Evolutionary conservation across 139 green algal genomes (phyloP).

Genomic region (Chlorella sp.): DNA sequence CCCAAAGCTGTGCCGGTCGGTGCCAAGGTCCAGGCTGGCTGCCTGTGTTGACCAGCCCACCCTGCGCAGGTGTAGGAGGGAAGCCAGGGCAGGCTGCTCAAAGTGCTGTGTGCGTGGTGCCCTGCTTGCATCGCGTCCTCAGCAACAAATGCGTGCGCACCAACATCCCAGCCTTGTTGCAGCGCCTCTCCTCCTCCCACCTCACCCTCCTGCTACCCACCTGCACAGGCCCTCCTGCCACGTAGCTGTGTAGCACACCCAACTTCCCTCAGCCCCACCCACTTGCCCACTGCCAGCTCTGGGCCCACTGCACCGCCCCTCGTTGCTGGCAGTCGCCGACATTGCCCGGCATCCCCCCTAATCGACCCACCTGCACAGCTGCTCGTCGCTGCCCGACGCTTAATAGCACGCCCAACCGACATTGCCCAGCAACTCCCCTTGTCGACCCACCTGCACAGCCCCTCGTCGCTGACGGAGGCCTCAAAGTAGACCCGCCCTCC

Average conservation of each 20-base stretch:
- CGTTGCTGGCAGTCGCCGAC: too few species aligned
- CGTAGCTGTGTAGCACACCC: too few species aligned
- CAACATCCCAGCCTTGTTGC: background rate
- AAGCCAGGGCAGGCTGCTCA: background rate
- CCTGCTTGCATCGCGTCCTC: background rate
- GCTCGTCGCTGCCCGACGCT: too few species aligned
- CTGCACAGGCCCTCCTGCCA: background rate
- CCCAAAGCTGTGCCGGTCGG: constrained; percentile 65
- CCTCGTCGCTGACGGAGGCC: constrained; percentile 70
- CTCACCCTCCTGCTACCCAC: background rate
- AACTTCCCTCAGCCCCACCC: too few species aligned
- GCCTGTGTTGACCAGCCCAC: constrained; percentile 71
- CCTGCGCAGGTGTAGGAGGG: background rate
- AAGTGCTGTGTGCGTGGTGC: background rate
- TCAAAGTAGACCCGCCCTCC: constrained; percentile 63
- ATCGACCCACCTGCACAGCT: too few species aligned
- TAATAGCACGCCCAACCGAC: too few species aligned
- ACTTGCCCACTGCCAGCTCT: too few species aligned
- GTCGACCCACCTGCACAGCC: constrained; percentile 53
- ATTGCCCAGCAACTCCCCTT: background rate
- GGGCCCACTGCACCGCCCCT: too few species aligned
- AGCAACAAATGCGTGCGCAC: background rate
- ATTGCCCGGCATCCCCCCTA: too few species aligned
- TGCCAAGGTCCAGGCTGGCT: constrained; percentile 72
- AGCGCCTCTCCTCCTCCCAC: background rate